Evolutionary conservation across 73 alveolate genomes (phyloP), one percentile per base, ranked within the genome.

Genomic region (Paraurostyla sp.): DNA sequence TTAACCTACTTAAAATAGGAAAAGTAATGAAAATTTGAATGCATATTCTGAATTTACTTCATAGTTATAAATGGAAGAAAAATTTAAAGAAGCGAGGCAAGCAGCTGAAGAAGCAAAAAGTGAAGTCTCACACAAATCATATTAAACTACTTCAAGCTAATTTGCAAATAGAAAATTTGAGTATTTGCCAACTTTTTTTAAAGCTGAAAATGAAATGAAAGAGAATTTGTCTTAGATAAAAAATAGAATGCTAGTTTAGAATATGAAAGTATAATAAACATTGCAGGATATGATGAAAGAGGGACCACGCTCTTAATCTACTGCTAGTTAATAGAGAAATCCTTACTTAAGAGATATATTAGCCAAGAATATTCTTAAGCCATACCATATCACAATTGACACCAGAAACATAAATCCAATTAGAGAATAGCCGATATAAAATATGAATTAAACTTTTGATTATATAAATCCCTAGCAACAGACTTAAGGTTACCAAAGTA

Each of bases 151-250:
- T n/a, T n/a, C n/a, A n/a, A n/a, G n/a, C n/a, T n/a, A n/a, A n/a
- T n/a, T n/a, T n/a, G n/a, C n/a, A n/a, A n/a, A n/a, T n/a, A 60
- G 32, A 25, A 60, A 32, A 33, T 60, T 60, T 60, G 50, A 60
- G 15, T 60, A 60, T 27, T 27, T 60, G 4, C 78, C 78, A 13
- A 29, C 78, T 30, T 60, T 60, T 60, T 27, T 4, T 9, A 60
- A 27, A 60, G 78, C 78, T 9, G 78, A 60, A 30, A 50, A 60
- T 6, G 78, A 60, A 33, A 60, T 60, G 78, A 60, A 60, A 60
- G 78, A 60, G 3, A 60, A 60, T 30, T 20, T 60, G 3, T 29
- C 22, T 60, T 29, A 60, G 6, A 3, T 60, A 27, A 60, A 29
- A 27, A 60, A 60, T 33, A 27, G 78, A 60, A 29, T 60, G 3